Conservation (phyloP, 768 basidiomycete species). For the Calocybe gangraenosa region DNA sequence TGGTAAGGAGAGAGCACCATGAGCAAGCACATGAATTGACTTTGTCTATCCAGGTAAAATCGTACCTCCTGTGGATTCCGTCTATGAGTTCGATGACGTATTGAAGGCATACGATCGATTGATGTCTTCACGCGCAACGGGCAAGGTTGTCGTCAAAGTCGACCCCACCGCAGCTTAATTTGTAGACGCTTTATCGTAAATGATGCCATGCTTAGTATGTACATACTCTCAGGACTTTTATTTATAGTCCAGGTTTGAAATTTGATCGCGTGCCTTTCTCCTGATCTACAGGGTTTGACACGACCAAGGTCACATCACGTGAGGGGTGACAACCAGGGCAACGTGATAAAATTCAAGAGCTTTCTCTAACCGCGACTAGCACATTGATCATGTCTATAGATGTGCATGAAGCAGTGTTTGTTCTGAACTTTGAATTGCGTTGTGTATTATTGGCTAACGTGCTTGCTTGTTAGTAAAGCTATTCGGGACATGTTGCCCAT, state of each 20-base stretch:
- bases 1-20: slow-evolving; percentile 28
- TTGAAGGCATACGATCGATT: slow-evolving; percentile 60
- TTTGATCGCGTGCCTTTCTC: no score
- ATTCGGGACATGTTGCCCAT: slow-evolving; percentile 68
- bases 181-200: not conserved
- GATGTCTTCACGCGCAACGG: slow-evolving; percentile 51
- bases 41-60: slow-evolving; percentile 39
- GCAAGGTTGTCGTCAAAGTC: slow-evolving; percentile 63
- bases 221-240: no score
- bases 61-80: slow-evolving; percentile 55
- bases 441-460: not conserved
- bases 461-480: slow-evolving; percentile 42
- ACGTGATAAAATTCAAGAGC: not conserved
- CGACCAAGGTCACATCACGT: slow-evolving; percentile 14
- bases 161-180: slow-evolving; percentile 10
- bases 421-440: not conserved
- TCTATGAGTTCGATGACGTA: slow-evolving; percentile 50
- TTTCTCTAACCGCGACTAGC: not conserved
- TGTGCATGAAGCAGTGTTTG: slow-evolving; percentile 43
- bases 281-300: no score
- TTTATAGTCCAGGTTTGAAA: no score
- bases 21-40: not conserved
- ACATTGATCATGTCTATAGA: slow-evolving; percentile 31
- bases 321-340: not conserved
- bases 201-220: no score